Evolutionary conservation across 768 basidiomycete genomes (phyloP).

Genomic region (Calocera viscosa): DNA sequence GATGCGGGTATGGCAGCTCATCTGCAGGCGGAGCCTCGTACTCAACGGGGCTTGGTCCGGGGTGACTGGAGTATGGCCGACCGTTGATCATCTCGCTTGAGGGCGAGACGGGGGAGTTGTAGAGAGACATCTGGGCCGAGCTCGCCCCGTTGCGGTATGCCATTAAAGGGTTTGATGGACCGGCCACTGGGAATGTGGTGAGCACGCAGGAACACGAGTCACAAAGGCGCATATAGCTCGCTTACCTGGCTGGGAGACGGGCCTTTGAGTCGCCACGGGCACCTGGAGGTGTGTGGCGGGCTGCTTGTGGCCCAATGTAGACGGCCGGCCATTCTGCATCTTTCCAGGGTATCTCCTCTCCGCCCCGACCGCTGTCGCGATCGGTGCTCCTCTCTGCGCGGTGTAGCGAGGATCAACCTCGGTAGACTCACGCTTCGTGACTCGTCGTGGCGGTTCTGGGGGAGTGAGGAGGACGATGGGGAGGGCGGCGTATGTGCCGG

Average conservation of each 20-base stretch:
- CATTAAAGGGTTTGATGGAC: slow-evolving; percentile 1
- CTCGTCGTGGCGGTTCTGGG: not conserved
- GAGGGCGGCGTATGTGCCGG: not conserved
- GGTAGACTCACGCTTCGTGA: not conserved
- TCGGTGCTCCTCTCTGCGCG: not conserved
- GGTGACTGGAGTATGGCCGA: not conserved
- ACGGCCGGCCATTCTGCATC: not conserved
- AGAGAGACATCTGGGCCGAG: not conserved
- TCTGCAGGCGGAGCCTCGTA: not conserved
- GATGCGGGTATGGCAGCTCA: not conserved
- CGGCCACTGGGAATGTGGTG: not conserved
- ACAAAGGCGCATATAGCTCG: not conserved
- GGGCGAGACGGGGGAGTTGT: slow-evolving; percentile 1
- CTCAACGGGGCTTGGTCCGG: not conserved
- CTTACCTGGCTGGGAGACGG: slow-evolving; percentile 3
- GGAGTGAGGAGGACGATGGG: not conserved
- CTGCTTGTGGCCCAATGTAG: not conserved
- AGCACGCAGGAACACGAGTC: not conserved
- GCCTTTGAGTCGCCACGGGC: slow-evolving; percentile 1
- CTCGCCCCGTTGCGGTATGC: slow-evolving; percentile 1
- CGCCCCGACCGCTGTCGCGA: not conserved
- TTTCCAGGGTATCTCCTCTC: slow-evolving; percentile 1
- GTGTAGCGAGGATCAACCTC: slow-evolving; percentile 1
- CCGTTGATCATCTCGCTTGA: not conserved
- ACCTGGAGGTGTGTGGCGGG: not conserved